Evolutionary conservation across 495 filamentous ascomycete genomes (phyloP), one percentile per base, ranked within the genome.

Genomic region (Talaromyces liani): DNA sequence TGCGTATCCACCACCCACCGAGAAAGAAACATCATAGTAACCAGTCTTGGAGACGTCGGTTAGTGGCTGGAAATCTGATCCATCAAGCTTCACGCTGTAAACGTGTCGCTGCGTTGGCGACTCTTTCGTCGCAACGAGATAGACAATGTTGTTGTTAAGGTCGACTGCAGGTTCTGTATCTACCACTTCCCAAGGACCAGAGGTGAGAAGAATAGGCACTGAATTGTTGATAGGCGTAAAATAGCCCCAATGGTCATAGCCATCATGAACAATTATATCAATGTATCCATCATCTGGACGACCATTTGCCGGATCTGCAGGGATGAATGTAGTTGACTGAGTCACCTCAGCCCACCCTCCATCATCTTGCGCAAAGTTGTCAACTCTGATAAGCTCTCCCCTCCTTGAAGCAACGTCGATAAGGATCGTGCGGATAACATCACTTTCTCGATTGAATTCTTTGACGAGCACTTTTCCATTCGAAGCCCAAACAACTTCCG

Each of bases 271-370:
- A 49, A 98, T 78, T 0, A 90, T 93, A 75, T 98, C 94, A 65
- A 98, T 85, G 70, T 98, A 98, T 4, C 94, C 94, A 71, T 95
- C 91, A 22, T 92, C 74, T 39, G 81, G 79, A 10, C 94, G 87
- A 16, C 91, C 91, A 66, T 90, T 92, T 24, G 73, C 67, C 41
- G 89, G 85, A 71, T 96, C 89, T 3, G 92, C 89, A 7, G 94
- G 95, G 60, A 98, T 88, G 69, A 88, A 96, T 63, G 79, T 84
- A 3, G 94, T 97, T 31, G 87, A 83, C 67, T 98, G 87, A 1
- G 92, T 89, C 39, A 97, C 90, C 73, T 98, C 94, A 66, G 98
- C 94, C 94, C 94, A 98, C 51, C 94, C 94, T 12, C 93, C 93
- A 72, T 98, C 94, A 6, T 97, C 76, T 29, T 84, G 83, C 60